Evolutionary conservation across 768 basidiomycete genomes (phyloP).

Genomic region (Leccinum broughii): DNA sequence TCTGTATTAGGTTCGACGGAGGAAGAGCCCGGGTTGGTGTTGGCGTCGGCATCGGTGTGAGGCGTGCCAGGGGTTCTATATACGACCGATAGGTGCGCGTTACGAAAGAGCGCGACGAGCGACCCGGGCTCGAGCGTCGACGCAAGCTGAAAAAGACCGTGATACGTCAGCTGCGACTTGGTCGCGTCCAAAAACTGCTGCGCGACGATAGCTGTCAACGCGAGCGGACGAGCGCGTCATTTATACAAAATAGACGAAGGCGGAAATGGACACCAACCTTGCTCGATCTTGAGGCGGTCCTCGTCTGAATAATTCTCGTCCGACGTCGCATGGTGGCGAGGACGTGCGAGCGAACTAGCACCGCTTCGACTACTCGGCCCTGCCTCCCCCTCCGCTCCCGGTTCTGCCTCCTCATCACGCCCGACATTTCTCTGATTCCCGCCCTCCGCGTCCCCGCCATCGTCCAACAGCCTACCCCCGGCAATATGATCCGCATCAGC

Average conservation of each 20-base stretch:
- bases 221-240: neutral
- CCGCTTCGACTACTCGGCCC: constrained; percentile 12
- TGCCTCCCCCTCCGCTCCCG: constrained; percentile 9
- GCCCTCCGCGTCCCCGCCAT: neutral
- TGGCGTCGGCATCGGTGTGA: neutral
- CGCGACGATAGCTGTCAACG: constrained; percentile 57
- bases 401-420: neutral
- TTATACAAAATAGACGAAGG: neutral
- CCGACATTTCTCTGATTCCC: neutral
- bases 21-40: too few relatives aligned
- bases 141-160: constrained; percentile 81
- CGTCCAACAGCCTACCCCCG: constrained; percentile 54
- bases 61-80: constrained; percentile 51
- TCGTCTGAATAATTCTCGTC: constrained; percentile 43
- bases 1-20: neutral
- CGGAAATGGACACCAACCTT: constrained; percentile 46
- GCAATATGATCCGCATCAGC: constrained; percentile 80
- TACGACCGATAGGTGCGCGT: constrained; percentile 85
- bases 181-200: constrained; percentile 69
- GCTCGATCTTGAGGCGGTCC: constrained; percentile 63
- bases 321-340: constrained; percentile 8
- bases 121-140: constrained; percentile 45
- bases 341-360: constrained; percentile 4
- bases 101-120: constrained; percentile 88
- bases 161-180: constrained; percentile 83